Conservation (phyloP, 1,284 basidiomycete species). For the Meira nashicola region DNA sequence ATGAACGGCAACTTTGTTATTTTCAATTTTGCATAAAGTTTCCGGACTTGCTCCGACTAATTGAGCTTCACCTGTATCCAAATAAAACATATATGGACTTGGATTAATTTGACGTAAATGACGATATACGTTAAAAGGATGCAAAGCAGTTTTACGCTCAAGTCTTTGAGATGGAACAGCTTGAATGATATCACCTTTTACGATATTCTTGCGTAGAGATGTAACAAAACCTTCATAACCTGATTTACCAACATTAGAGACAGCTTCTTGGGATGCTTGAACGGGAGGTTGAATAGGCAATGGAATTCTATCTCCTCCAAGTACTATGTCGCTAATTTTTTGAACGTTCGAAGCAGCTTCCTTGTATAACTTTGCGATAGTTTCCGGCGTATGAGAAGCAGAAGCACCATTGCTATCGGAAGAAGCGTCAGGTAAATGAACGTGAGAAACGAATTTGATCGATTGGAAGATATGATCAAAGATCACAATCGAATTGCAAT, state of each 20-base stretch:
- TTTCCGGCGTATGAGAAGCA: constrained; percentile 12
- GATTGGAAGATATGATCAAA: constrained; percentile 96
- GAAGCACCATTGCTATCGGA: not conserved
- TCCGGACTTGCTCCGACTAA: constrained; percentile 96
- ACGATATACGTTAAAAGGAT: constrained; percentile 96
- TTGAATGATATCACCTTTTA: constrained; percentile 96
- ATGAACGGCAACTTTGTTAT: constrained; percentile 84
- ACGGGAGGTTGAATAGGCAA: constrained; percentile 59
- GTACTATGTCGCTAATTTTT: constrained; percentile 22
- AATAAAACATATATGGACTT: constrained; percentile 98
- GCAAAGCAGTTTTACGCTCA: constrained; percentile 74
- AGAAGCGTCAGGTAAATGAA: constrained; percentile 61
- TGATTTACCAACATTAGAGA: constrained; percentile 86
- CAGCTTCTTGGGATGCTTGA: constrained; percentile 53
- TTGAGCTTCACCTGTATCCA: constrained; percentile 79
- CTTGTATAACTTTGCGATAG: constrained; percentile 44
- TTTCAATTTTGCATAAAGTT: constrained; percentile 90
- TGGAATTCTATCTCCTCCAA: constrained; percentile 56
- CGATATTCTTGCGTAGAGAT: constrained; percentile 83
- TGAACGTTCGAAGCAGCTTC: constrained; percentile 25
- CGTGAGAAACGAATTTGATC: constrained; percentile 88
- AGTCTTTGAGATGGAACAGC: constrained; percentile 94
- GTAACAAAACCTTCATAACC: constrained; percentile 93
- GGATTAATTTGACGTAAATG: constrained; percentile 91
- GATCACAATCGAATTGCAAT: constrained; percentile 86